Percentiles rank a stretch among this genome's conserved stretches.
These are phyloP conservation scores for Albifimbria verrucaria DNA, from an alignment of 2,329 filamentous ascomycete genomes.

Conservation along the genomic window DNA sequence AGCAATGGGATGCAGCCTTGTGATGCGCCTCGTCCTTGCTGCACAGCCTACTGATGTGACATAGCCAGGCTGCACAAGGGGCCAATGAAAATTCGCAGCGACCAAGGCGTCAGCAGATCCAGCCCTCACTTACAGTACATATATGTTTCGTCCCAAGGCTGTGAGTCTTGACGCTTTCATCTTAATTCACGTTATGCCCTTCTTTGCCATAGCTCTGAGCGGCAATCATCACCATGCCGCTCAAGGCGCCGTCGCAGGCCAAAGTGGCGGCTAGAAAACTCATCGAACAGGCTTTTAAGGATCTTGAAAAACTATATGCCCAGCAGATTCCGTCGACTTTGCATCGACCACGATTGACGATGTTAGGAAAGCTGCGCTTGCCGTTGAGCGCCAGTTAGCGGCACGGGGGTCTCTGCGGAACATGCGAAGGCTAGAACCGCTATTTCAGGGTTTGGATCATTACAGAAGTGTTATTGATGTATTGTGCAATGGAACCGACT, in stretches of 20 bases:
- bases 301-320: not conserved
- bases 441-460: constrained; percentile 37
- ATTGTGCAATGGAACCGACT: constrained; percentile 44
- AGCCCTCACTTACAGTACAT: not conserved
- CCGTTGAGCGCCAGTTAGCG: constrained; percentile 37
- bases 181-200: not conserved
- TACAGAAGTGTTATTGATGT: constrained; percentile 39
- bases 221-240: not conserved
- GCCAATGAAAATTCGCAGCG: too few species aligned
- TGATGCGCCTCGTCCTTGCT: too few species aligned
- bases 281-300: not conserved
- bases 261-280: not conserved
- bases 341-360: constrained; percentile 28
- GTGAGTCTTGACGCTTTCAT: too few species aligned
- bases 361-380: constrained; percentile 29
- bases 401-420: constrained; percentile 36
- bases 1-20: too few species aligned
- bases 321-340: not conserved
- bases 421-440: constrained; percentile 37
- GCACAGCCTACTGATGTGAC: too few species aligned
- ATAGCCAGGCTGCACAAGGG: too few species aligned
- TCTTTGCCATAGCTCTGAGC: not conserved
- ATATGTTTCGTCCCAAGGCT: not conserved
- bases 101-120: not conserved
- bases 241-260: not conserved